Conservation (phyloP, 805 yeast genomes). For the Kuraishia borneana region DNA sequence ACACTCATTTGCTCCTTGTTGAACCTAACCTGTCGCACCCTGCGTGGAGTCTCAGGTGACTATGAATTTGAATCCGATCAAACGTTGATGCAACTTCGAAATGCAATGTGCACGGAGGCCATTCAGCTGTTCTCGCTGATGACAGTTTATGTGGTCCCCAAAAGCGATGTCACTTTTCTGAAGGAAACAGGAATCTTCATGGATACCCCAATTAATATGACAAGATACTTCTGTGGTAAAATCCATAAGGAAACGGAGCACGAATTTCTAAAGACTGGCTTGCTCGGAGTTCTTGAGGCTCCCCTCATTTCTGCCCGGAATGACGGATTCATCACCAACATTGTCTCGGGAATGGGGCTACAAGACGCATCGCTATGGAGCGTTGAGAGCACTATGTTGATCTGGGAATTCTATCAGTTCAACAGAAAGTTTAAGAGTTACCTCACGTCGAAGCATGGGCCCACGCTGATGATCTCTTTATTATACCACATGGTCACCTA, state of each 20-base stretch:
- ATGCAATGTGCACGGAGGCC: conserved; percentile 38
- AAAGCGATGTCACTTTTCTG: conserved; percentile 25
- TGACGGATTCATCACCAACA: conserved; percentile 3
- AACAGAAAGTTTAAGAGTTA: conserved; percentile 43
- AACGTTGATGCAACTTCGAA: conserved; percentile 28
- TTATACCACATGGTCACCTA: conserved; percentile 47
- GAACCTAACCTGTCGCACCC: conserved; percentile 48
- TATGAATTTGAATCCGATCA: conserved; percentile 25
- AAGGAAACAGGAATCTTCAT: conserved; percentile 17
- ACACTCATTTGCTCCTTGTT: conserved; percentile 59
- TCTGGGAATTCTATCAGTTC: conserved; percentile 73
- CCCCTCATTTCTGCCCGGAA: conserved; percentile 23
- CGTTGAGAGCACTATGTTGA: conserved; percentile 44
- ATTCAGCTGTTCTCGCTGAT: conserved; percentile 52
- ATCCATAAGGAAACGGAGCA: conserved; percentile 46
- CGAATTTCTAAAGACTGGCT: conserved; percentile 31
- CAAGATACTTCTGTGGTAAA: conserved; percentile 39
- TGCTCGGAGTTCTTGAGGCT: conserved; percentile 33
- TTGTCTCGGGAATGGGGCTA: conserved; percentile 10
- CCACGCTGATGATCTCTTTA: conserved; percentile 42
- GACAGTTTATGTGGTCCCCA: conserved; percentile 55
- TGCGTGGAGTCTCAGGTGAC: conserved; percentile 20
- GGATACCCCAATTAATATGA: conserved; percentile 31
- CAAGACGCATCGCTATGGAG: conserved; percentile 31
- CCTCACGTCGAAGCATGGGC: conserved; percentile 33